Conservation (phyloP, 2,329 filamentous ascomycete species). For the Diaporthe vexans region DNA sequence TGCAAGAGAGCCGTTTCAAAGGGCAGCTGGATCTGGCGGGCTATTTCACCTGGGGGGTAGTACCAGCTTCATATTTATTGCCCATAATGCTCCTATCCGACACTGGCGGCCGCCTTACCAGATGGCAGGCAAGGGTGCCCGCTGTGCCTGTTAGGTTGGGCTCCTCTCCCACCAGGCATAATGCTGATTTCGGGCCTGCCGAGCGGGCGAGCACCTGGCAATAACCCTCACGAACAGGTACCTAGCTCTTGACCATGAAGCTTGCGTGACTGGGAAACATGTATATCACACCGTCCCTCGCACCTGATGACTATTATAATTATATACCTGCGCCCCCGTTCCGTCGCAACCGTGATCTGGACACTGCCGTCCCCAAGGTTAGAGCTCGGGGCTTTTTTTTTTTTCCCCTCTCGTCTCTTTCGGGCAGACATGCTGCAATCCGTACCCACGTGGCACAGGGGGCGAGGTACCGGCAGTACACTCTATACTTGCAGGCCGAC, state of each 20-base stretch:
- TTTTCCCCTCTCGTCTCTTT: no score
- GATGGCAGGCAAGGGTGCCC: slow-evolving; percentile 19
- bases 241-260: neutral
- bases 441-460: slow-evolving; percentile 27
- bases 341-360: neutral
- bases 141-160: slow-evolving; percentile 5
- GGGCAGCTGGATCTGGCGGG: neutral
- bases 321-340: neutral
- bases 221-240: neutral
- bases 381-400: neutral
- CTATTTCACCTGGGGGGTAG: slow-evolving; percentile 24
- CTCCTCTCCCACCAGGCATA: slow-evolving; percentile 12
- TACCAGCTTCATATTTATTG: slow-evolving; percentile 31
- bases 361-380: neutral
- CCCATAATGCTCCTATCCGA: slow-evolving; percentile 5
- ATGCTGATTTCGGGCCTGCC: slow-evolving; percentile 32
- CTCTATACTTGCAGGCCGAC: neutral
- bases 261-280: neutral
- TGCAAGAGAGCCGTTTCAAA: slow-evolving; percentile 32
- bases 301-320: neutral
- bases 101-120: slow-evolving; percentile 8
- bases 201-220: neutral
- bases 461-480: neutral
- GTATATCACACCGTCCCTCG: neutral
- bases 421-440: slow-evolving; percentile 8